phyloP scores from a whole-genome alignment of 2,329 filamentous ascomycete genomes.

The Ascochyta rabiei region DNA sequence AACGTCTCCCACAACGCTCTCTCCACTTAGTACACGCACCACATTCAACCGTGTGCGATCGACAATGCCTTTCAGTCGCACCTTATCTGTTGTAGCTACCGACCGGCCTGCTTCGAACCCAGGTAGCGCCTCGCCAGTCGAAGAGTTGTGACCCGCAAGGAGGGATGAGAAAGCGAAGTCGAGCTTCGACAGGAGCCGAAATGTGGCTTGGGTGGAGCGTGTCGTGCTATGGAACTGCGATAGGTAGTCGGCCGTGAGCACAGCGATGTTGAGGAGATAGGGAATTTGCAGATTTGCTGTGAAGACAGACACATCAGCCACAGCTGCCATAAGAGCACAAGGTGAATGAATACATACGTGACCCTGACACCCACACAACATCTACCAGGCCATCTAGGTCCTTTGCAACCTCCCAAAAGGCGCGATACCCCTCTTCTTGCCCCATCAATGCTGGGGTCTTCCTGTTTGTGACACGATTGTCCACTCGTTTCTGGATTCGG shows the following conservation, averaged over 20 bases:
- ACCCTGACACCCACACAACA: conserved; percentile 84
- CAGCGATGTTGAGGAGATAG: conserved; percentile 79
- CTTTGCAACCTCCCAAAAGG: conserved; percentile 71
- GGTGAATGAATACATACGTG: conserved; percentile 64
- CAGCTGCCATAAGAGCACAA: too few relatives aligned
- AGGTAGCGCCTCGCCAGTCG: conserved; percentile 68
- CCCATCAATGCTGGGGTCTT: conserved; percentile 52
- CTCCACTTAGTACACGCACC: conserved; percentile 69
- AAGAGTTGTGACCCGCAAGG: conserved; percentile 69
- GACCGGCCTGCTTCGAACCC: conserved; percentile 69
- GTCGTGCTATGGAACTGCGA: conserved; percentile 73
- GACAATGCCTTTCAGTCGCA: conserved; percentile 80
- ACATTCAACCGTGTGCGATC: conserved; percentile 75
- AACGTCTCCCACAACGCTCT: conserved; percentile 50
- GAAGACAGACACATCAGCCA: conserved; percentile 2
- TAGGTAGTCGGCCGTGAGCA: conserved; percentile 74
- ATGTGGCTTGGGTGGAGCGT: conserved; percentile 67
- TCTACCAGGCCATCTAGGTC: conserved; percentile 79
- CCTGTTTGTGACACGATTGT: conserved; percentile 49
- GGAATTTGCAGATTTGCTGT: conserved; percentile 80
- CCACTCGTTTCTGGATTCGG: conserved; percentile 34
- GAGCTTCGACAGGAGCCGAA: conserved; percentile 75
- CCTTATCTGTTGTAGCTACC: conserved; percentile 85
- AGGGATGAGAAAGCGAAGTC: conserved; percentile 84
- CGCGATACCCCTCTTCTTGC: conserved; percentile 60